phyloP scores from a whole-genome alignment of 2,329 filamentous ascomycete genomes.

The Botrytis fabae region DNA sequence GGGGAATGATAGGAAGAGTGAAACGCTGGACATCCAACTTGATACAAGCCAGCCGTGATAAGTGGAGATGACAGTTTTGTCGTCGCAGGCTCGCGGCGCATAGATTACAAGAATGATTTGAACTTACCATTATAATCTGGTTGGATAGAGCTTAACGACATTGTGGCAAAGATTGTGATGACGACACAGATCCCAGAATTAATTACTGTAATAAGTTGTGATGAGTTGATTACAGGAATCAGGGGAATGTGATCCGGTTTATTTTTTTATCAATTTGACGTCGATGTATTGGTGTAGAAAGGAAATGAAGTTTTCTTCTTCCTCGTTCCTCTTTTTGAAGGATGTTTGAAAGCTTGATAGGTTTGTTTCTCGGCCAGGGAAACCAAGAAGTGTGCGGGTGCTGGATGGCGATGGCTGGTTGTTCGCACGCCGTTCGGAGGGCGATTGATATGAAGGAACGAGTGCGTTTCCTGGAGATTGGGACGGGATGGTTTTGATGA shows the following conservation, averaged over 20 bases:
- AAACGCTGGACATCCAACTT: slow-evolving; percentile 39
- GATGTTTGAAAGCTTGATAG: not conserved
- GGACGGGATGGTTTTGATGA: not conserved
- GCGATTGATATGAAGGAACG: not conserved
- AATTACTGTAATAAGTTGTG: slow-evolving; percentile 2
- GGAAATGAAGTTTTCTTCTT: not conserved
- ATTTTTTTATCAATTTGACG: not conserved
- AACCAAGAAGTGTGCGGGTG: not conserved
- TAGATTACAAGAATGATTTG: slow-evolving; percentile 29
- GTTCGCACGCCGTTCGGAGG: not conserved
- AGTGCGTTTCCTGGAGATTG: not conserved
- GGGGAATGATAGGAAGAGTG: slow-evolving; percentile 27
- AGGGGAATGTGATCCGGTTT: not conserved
- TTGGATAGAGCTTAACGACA: slow-evolving; percentile 37
- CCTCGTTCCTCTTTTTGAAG: not conserved
- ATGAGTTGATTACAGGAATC: slow-evolving; percentile 7
- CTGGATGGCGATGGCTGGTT: slow-evolving; percentile 2
- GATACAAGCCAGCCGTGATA: slow-evolving; percentile 35
- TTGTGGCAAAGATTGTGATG: slow-evolving; percentile 30
- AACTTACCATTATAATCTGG: slow-evolving; percentile 37
- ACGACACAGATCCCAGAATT: slow-evolving; percentile 3
- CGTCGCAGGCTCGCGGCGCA: slow-evolving; percentile 31
- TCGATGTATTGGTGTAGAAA: not conserved
- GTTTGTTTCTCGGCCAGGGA: not conserved
- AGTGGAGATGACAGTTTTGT: slow-evolving; percentile 36